Conservation (phyloP, 371 early-diverging fungal genomes). For the Cokeromyces recurvatus region DNA sequence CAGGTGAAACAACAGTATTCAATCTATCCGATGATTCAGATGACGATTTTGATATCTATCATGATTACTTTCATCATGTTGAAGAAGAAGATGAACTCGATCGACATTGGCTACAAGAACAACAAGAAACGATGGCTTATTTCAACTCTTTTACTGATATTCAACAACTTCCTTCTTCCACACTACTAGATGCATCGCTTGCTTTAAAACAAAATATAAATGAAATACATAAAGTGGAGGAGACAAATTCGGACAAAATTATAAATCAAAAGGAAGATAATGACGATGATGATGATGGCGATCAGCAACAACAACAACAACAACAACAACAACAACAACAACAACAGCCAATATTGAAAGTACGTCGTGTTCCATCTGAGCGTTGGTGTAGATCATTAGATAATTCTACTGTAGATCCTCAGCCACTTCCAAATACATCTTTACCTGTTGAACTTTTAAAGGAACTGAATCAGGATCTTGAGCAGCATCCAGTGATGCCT, state of each 20-base stretch:
- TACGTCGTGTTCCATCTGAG: constrained; percentile 31
- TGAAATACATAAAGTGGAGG: too few species aligned
- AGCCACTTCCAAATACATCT: not conserved
- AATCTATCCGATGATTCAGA: constrained; percentile 9
- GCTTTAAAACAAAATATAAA: too few species aligned
- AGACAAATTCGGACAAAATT: too few species aligned
- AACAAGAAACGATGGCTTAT: constrained; percentile 21
- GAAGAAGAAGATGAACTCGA: constrained; percentile 14
- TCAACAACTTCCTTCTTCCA: not conserved
- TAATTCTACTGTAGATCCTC: not conserved
- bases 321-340: not conserved
- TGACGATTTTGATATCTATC: constrained; percentile 8
- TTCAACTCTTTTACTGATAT: not conserved
- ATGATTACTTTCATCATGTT: constrained; percentile 6
- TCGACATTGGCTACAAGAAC: constrained; percentile 16
- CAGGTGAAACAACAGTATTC: constrained; percentile 14
- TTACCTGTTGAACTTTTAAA: constrained; percentile 22
- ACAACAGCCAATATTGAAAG: not conserved
- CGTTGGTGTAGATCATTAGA: constrained; percentile 27
- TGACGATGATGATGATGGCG: too few species aligned
- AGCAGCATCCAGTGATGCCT: too few species aligned
- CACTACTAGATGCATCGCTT: too few species aligned
- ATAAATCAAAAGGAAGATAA: too few species aligned
- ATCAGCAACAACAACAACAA: not conserved
- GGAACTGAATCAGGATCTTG: too few species aligned